Evolutionary conservation across 306 rosid genomes (phyloP).

Genomic region (Lathyrus sativus): DNA sequence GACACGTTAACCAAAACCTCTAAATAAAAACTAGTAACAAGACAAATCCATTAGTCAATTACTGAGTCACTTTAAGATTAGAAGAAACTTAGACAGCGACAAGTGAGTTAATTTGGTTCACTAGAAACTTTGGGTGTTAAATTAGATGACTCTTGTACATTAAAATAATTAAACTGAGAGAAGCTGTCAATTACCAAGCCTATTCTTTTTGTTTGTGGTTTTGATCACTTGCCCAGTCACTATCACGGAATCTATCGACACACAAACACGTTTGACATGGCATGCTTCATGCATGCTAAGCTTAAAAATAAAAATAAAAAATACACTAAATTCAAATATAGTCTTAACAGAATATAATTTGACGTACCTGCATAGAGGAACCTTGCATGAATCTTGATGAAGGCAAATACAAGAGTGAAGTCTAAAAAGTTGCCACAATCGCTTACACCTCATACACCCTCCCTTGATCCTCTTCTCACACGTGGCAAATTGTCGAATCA

Average conservation of each 20-base stretch:
- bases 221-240: neutral
- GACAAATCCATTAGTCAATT: neutral
- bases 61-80: neutral
- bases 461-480: conserved; percentile 53
- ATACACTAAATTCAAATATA: too few relatives aligned
- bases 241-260: neutral
- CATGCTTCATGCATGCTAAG: neutral
- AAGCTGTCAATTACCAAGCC: neutral
- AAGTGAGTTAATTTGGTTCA: conserved; percentile 8
- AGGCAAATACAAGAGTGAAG: conserved; percentile 78
- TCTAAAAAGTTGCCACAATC: conserved; percentile 83
- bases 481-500: conserved; percentile 63
- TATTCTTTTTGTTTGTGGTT: neutral
- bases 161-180: neutral
- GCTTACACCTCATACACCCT: conserved; percentile 72
- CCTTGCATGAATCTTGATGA: conserved; percentile 64
- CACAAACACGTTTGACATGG: neutral
- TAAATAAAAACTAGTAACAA: conserved; percentile 5
- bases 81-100: neutral
- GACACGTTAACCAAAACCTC: neutral
- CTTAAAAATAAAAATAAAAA: too few relatives aligned
- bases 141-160: neutral
- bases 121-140: neutral
- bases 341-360: neutral
- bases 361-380: conserved; percentile 85